phyloP scores from a whole-genome alignment of 83 land plant genomes.

The Isoetes engelmannii region DNA sequence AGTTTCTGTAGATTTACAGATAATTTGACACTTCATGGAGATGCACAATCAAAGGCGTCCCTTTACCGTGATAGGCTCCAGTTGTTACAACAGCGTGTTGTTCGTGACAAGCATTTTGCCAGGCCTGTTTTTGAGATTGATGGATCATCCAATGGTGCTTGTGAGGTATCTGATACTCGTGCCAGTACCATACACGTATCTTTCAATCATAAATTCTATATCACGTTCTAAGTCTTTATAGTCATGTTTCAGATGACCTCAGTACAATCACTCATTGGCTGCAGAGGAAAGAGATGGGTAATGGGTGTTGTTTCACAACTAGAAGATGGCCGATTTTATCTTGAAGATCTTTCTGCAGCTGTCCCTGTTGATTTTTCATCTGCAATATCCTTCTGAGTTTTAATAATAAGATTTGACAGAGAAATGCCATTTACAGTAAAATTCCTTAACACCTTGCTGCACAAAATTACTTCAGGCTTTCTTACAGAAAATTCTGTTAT shows the following conservation, averaged over 20 bases:
- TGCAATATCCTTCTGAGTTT: constrained; percentile 74
- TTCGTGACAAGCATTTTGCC: constrained; percentile 78
- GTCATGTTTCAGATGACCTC: constrained; percentile 56
- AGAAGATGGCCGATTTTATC: constrained; percentile 85
- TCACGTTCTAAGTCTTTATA: not conserved
- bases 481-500: constrained; percentile 88
- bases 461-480: constrained; percentile 93
- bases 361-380: constrained; percentile 67
- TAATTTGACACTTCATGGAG: constrained; percentile 73
- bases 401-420: no score
- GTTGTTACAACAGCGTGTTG: constrained; percentile 69
- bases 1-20: constrained; percentile 44
- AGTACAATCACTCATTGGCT: constrained; percentile 76
- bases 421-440: no score
- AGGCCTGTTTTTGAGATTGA: constrained; percentile 69
- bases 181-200: not conserved
- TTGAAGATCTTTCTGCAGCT: constrained; percentile 88
- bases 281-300: constrained; percentile 78
- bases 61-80: constrained; percentile 80
- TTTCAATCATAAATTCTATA: not conserved
- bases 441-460: constrained; percentile 18
- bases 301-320: constrained; percentile 95
- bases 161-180: constrained; percentile 47
- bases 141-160: constrained; percentile 44
- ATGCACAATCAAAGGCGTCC: constrained; percentile 66